A percentile compares a stretch with the other conserved stretches of the same genome.
These are phyloP conservation scores for Exophiala bonariae DNA, from an alignment of 2,329 filamentous ascomycete genomes.

Conservation along the genomic window DNA sequence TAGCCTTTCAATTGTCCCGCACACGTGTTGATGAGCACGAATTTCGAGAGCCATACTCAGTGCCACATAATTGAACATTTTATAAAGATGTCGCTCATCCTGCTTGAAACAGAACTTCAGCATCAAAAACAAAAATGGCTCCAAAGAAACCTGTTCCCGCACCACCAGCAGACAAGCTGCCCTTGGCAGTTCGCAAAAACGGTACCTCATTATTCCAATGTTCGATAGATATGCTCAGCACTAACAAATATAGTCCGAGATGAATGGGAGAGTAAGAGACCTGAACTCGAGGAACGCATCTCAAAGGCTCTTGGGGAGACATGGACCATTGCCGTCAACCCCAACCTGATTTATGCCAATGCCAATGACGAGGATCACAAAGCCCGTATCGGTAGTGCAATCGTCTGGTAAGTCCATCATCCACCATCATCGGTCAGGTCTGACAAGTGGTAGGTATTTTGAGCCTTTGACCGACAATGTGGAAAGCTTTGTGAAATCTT, in stretches of 20 bases:
- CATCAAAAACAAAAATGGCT: constrained; percentile 6
- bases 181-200: constrained; percentile 21
- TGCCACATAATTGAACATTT: too few species aligned
- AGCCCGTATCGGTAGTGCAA: constrained; percentile 36
- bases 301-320: constrained; percentile 46
- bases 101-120: too few species aligned
- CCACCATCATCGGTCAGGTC: neutral
- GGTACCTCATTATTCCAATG: constrained; percentile 1
- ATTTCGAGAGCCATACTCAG: too few species aligned
- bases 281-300: constrained; percentile 45
- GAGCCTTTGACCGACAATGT: constrained; percentile 27
- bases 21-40: too few species aligned
- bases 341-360: constrained; percentile 43
- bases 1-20: too few species aligned
- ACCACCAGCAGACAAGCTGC: constrained; percentile 10
- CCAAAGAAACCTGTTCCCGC: neutral
- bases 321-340: constrained; percentile 54
- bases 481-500: constrained; percentile 38
- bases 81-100: too few species aligned
- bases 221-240: too few species aligned
- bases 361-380: constrained; percentile 43
- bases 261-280: constrained; percentile 52
- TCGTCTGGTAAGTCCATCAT: constrained; percentile 40
- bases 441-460: constrained; percentile 4
- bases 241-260: constrained; percentile 48